Evolutionary conservation across 1,284 basidiomycete genomes (phyloP).

Genomic region (Amylostereum chailletii): DNA sequence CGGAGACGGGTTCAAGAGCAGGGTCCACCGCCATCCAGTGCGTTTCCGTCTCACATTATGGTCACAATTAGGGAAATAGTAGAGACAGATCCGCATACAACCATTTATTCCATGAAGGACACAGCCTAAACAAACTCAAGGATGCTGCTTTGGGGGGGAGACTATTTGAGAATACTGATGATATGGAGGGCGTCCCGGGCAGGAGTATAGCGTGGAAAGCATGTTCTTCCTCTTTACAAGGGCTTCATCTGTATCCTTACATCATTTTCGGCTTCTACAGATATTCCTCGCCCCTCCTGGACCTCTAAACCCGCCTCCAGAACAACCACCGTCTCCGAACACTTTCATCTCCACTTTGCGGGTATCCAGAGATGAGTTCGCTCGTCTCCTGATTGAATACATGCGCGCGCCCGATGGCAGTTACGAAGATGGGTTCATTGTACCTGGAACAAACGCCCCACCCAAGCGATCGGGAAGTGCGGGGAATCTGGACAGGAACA

Average conservation of each 20-base stretch:
- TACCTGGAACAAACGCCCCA: constrained; percentile 38
- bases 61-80: no score
- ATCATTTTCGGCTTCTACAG: constrained; percentile 23
- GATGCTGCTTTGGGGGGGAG: constrained; percentile 56
- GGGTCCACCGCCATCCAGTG: no score
- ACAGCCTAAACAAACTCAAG: constrained; percentile 51
- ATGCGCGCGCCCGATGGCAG: constrained; percentile 75
- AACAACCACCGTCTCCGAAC: constrained; percentile 34
- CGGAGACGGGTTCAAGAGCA: no score
- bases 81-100: constrained; percentile 47
- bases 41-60: no score
- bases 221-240: constrained; percentile 5
- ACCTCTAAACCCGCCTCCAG: constrained; percentile 42
- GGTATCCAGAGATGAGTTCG: constrained; percentile 41
- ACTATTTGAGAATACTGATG: constrained; percentile 35
- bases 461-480: constrained; percentile 26
- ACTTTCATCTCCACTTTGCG: constrained; percentile 33
- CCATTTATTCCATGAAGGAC: constrained; percentile 47
- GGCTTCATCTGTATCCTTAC: constrained; percentile 3
- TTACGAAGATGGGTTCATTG: constrained; percentile 55
- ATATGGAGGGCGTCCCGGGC: constrained; percentile 42
- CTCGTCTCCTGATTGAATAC: constrained; percentile 45
- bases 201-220: constrained; percentile 77
- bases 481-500: constrained; percentile 60
- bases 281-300: constrained; percentile 51